These are phyloP conservation scores for Peribolospora baueri DNA, from an alignment of 768 basidiomycete species.

Conservation along the genomic window DNA sequence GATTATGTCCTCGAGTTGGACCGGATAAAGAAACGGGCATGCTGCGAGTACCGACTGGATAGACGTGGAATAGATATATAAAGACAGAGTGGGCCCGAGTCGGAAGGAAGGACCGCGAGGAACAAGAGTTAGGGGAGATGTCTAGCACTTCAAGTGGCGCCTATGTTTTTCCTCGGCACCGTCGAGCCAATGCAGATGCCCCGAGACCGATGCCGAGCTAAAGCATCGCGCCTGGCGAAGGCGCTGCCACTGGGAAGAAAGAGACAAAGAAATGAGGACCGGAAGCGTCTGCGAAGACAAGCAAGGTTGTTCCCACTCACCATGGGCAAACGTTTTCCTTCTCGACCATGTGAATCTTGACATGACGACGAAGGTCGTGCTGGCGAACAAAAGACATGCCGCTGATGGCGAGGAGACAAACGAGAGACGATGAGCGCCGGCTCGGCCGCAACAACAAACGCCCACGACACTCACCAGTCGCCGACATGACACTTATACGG, in stretches of 20 bases:
- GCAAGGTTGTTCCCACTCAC: conserved; percentile 12
- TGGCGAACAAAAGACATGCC: conserved; percentile 23
- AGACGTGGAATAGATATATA: too few relatives aligned
- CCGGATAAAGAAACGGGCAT: too few relatives aligned
- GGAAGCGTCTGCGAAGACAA: neutral
- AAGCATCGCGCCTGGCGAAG: conserved; percentile 24
- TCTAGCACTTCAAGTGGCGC: too few relatives aligned
- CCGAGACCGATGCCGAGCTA: conserved; percentile 23
- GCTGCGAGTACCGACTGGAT: too few relatives aligned
- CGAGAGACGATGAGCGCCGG: neutral
- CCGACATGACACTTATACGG: conserved; percentile 20
- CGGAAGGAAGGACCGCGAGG: too few relatives aligned
- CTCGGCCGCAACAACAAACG: neutral
- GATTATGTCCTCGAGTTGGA: too few relatives aligned
- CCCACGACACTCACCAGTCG: conserved; percentile 19
- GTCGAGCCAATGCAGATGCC: conserved; percentile 21
- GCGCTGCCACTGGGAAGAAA: conserved; percentile 20
- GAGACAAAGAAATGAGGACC: neutral
- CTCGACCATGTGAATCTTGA: conserved; percentile 20
- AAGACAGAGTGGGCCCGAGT: too few relatives aligned
- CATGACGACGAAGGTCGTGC: conserved; percentile 24
- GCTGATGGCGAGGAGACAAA: conserved; percentile 9
- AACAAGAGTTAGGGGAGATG: too few relatives aligned
- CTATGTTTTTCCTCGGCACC: too few relatives aligned
- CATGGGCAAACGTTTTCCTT: conserved; percentile 24